Base-by-base conservation (phyloP, 75 land plant genomes). In the Larix kaempferi region DNA sequence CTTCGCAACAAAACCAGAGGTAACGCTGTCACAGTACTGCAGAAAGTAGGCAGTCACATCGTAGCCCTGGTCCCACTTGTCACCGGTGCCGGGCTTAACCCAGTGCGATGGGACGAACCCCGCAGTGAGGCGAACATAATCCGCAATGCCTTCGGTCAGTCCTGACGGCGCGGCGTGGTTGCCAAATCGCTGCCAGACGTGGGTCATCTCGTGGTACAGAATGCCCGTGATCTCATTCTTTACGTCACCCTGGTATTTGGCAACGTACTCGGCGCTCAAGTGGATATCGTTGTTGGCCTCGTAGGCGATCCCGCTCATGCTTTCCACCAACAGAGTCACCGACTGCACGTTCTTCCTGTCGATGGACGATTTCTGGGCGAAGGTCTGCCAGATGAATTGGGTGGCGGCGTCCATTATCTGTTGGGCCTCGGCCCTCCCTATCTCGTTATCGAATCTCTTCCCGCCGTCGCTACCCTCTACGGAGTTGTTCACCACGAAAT, bases 141-240 rank as follows among this genome's bases (percentile, higher is more conserved):
- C 92, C 1, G 92, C 92, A 19, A 88, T 80, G 19, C 89, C 89
- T 59, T 89, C n/a, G 85, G 74, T 90, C 89, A 41, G 44, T 6
- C 44, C 5, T 5, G 44, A 41, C 16, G 74, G 80, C 23, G 82
- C 81, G 5, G 74, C 84, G 4, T 58, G 35, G 3, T 91, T 91
- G 93, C 71, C 83, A 81, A 86, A 79, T 89, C 92, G 89, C 82
- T 91, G 94, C 91, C 89, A 89, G 13, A 92, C 81, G 79, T 92
- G 94, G 5, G 87, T 82, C 87, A 80, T 75, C 82, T 92, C 94
- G 76, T 92, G 94, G 77, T 86, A 84, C 14, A 91, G 74, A 11
- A 89, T 83, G 4, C 89, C 91, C 15, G 81, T 81, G 64, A 87
- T n/a, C 76, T 85, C 93, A 14, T 21, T 71, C 78, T 57, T 80